A percentile compares a stretch with the other conserved stretches of the same genome.
phyloP scores from a whole-genome alignment of 345 rosid genomes.

The Hibiscus mutabilis region DNA sequence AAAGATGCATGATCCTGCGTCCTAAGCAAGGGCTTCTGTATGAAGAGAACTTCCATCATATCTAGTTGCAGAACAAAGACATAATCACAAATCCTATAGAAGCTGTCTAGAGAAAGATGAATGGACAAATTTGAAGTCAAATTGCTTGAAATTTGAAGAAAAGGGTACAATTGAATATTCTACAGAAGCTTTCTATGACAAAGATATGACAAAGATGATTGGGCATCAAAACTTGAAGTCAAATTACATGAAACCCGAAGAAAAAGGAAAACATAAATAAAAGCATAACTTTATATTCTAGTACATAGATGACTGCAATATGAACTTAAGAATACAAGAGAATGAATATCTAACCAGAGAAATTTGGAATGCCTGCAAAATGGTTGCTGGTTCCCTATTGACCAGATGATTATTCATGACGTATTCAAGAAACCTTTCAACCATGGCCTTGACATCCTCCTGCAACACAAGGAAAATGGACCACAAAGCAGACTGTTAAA shows the following conservation, averaged over 20 bases:
- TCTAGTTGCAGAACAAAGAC: background rate
- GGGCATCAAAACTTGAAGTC: background rate
- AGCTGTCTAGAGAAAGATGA: background rate
- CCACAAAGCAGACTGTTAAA: background rate
- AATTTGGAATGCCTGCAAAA: constrained; percentile 76
- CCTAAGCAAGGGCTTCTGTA: background rate
- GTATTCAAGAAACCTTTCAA: constrained; percentile 54
- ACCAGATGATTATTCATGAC: constrained; percentile 60
- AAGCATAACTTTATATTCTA: background rate
- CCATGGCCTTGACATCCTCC: constrained; percentile 57
- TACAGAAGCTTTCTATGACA: background rate
- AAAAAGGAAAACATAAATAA: background rate
- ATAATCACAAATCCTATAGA: background rate
- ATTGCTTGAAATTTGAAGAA: background rate
- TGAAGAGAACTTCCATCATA: background rate
- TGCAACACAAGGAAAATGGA: constrained; percentile 31
- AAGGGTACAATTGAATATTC: background rate
- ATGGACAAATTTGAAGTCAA: background rate
- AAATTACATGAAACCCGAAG: background rate
- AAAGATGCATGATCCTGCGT: background rate
- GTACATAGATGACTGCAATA: background rate
- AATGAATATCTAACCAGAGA: constrained; percentile 52
- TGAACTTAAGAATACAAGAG: background rate
- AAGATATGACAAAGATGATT: no score
- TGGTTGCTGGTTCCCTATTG: constrained; percentile 43